These are phyloP conservation scores for Aspergillus sparsus DNA, from an alignment of 495 filamentous ascomycete species.

Conservation along the genomic window DNA sequence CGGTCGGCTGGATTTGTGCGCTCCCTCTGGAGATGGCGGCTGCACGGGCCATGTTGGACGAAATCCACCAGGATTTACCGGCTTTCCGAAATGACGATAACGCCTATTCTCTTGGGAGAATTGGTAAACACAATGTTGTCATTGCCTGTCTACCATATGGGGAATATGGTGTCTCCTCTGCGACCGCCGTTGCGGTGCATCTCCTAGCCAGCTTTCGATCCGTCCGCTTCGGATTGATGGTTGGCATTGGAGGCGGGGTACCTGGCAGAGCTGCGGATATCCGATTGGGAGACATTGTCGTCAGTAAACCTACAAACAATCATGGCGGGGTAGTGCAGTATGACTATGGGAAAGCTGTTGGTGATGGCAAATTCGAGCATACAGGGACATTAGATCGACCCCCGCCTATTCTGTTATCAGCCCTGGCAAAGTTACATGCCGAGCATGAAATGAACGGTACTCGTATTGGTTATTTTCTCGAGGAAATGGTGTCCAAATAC, in stretches of 20 bases:
- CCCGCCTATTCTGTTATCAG: conserved; percentile 32
- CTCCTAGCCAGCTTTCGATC: conserved; percentile 28
- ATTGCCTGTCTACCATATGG: conserved; percentile 34
- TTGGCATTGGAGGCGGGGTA: conserved; percentile 41
- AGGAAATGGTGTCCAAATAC: background rate
- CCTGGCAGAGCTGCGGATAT: conserved; percentile 30
- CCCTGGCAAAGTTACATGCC: conserved; percentile 13
- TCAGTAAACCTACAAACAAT: conserved; percentile 28
- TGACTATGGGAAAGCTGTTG: conserved; percentile 40
- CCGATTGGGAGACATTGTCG: conserved; percentile 39
- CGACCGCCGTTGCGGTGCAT: conserved; percentile 27
- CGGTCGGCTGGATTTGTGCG: conserved; percentile 40
- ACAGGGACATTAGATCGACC: conserved; percentile 41
- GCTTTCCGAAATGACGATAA: conserved; percentile 27
- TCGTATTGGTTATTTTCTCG: background rate
- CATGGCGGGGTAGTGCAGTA: conserved; percentile 38
- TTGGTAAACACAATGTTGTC: conserved; percentile 37
- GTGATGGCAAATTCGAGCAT: conserved; percentile 30
- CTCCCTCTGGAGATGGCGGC: conserved; percentile 35
- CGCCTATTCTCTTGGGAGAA: conserved; percentile 35
- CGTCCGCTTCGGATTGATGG: conserved; percentile 33
- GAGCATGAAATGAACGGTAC: background rate
- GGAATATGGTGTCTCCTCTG: conserved; percentile 30
- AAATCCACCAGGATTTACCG: conserved; percentile 27
- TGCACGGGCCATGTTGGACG: conserved; percentile 33